Percentiles rank a stretch among this genome's conserved stretches.
phyloP scores from a whole-genome alignment of 257 asterid species.

The Verbena officinalis region DNA sequence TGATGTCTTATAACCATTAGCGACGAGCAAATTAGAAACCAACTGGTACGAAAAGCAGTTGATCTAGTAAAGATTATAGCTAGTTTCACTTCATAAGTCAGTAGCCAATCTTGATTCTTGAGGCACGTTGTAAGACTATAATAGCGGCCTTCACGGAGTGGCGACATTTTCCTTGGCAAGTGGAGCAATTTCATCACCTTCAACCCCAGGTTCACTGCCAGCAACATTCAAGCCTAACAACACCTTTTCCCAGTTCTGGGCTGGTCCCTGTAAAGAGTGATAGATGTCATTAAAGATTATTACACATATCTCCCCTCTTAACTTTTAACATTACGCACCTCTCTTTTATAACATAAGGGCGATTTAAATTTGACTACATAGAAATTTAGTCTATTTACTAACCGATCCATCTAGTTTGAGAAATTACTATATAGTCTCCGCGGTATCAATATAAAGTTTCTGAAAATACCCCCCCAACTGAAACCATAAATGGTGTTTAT shows the following conservation, averaged over 20 bases:
- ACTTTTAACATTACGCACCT: not conserved
- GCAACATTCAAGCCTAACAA: slow-evolving; percentile 70
- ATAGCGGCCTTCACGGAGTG: slow-evolving; percentile 56
- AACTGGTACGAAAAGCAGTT: not conserved
- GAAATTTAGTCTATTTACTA: too few species aligned
- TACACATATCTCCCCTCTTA: not conserved
- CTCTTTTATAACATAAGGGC: too few species aligned
- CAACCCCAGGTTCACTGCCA: slow-evolving; percentile 68
- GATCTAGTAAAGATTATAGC: not conserved
- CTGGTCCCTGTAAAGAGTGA: slow-evolving; percentile 62
- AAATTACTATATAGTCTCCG: too few species aligned
- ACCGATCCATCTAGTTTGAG: too few species aligned
- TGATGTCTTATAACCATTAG: not conserved
- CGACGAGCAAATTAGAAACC: not conserved
- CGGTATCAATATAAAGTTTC: too few species aligned
- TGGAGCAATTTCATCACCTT: slow-evolving; percentile 87
- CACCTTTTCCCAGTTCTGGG: slow-evolving; percentile 80
- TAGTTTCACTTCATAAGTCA: slow-evolving; percentile 8
- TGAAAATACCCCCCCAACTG: too few species aligned
- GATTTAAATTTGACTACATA: too few species aligned
- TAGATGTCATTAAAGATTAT: not conserved
- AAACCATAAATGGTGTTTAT: too few species aligned
- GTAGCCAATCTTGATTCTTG: not conserved
- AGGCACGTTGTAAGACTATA: too few species aligned
- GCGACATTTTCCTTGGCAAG: slow-evolving; percentile 86